phyloP scores from a whole-genome alignment of 2,329 filamentous ascomycete species.

The Aspergillus cejpii region DNA sequence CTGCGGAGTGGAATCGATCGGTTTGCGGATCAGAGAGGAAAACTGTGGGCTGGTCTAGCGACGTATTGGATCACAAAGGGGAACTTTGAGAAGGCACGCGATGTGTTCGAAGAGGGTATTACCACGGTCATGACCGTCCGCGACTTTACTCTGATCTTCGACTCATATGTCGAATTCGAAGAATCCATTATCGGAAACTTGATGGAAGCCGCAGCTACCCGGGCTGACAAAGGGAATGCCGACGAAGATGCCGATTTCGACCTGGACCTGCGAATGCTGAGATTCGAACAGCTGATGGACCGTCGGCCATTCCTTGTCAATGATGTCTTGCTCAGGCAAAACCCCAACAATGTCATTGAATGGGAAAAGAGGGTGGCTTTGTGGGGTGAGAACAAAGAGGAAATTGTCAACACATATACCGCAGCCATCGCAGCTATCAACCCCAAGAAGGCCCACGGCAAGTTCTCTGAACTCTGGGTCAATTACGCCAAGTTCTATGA shows the following conservation, averaged over 20 bases:
- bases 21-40: constrained; percentile 89
- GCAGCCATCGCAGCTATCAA: constrained; percentile 87
- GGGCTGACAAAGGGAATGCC: constrained; percentile 68
- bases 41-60: constrained; percentile 88
- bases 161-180: constrained; percentile 93
- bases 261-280: constrained; percentile 92
- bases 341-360: constrained; percentile 90
- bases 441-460: constrained; percentile 87
- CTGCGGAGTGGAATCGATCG: constrained; percentile 84
- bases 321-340: constrained; percentile 89
- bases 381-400: constrained; percentile 87
- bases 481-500: constrained; percentile 99
- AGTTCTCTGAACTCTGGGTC: constrained; percentile 91
- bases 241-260: constrained; percentile 88
- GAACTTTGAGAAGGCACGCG: constrained; percentile 84
- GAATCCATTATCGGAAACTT: constrained; percentile 87
- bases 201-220: constrained; percentile 76
- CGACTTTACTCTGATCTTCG: constrained; percentile 94
- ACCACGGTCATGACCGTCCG: constrained; percentile 98
- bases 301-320: constrained; percentile 91
- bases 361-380: constrained; percentile 96
- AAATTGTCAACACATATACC: constrained; percentile 91
- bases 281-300: constrained; percentile 98
- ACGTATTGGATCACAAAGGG: constrained; percentile 95
- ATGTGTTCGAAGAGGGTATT: constrained; percentile 92